Evolutionary conservation across 257 asterid species (phyloP).

Genomic region (Rauvolfia tetraphylla): DNA sequence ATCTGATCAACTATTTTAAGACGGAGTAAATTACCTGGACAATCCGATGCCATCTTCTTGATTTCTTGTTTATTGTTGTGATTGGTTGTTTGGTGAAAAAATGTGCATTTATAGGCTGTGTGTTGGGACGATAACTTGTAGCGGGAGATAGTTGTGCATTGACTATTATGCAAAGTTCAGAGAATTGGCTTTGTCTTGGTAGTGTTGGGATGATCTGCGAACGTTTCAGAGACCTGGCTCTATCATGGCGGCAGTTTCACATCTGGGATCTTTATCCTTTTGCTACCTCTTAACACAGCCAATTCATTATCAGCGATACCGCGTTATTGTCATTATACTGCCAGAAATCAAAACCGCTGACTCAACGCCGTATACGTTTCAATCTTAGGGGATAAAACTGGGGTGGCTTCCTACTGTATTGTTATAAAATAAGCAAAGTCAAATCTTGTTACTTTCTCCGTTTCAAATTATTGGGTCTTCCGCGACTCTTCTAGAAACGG

Average conservation of each 20-base stretch:
- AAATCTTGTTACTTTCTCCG: neutral
- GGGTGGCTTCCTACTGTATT: neutral
- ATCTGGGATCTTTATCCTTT: neutral
- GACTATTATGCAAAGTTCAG: neutral
- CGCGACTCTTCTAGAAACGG: too few relatives aligned
- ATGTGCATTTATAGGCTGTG: neutral
- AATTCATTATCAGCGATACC: too few relatives aligned
- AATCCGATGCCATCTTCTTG: constrained; percentile 1
- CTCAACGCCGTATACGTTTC: too few relatives aligned
- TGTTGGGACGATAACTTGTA: neutral
- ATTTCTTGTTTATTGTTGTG: neutral
- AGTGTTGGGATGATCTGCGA: too few relatives aligned
- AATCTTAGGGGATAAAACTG: too few relatives aligned
- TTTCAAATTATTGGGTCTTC: too few relatives aligned
- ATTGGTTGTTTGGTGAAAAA: neutral
- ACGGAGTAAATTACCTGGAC: constrained; percentile 9
- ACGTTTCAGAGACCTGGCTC: neutral
- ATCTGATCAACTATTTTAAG: neutral
- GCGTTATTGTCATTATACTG: too few relatives aligned
- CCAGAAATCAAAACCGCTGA: too few relatives aligned
- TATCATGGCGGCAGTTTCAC: neutral
- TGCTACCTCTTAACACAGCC: too few relatives aligned
- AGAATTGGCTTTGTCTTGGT: too few relatives aligned
- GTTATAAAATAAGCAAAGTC: neutral
- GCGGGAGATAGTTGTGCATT: neutral